A percentile compares a stretch with the other conserved stretches of the same genome.
Conservation (phyloP, 768 basidiomycete genomes). For the Stropharia rugosoannulata region DNA sequence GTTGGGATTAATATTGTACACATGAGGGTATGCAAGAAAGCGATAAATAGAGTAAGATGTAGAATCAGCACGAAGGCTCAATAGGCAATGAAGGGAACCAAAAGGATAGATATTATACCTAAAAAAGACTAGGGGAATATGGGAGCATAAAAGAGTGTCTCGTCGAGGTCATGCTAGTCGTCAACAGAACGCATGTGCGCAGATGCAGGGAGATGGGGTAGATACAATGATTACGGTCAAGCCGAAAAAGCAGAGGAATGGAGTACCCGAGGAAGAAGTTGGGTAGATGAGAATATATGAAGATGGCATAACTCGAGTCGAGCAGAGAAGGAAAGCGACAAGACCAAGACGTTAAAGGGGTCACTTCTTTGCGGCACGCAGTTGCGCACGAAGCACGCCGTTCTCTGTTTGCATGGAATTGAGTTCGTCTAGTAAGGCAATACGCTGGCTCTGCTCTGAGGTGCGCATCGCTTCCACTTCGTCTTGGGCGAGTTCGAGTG, state of each 20-base stretch:
- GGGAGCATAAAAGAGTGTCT: neutral
- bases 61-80: neutral
- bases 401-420: constrained; percentile 84
- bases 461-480: constrained; percentile 67
- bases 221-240: neutral
- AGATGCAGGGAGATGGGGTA: neutral
- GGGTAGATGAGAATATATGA: neutral
- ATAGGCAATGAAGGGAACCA: neutral
- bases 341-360: neutral
- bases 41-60: neutral
- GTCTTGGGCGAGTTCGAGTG: constrained; percentile 62
- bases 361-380: constrained; percentile 58
- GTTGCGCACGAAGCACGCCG: constrained; percentile 62
- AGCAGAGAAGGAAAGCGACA: neutral
- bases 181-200: neutral
- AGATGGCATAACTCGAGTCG: neutral
- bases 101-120: neutral
- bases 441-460: constrained; percentile 78
- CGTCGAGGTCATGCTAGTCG: neutral
- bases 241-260: neutral
- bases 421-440: constrained; percentile 86
- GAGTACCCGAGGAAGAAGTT: neutral
- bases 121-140: neutral
- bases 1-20: neutral
- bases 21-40: neutral